Percentiles rank a stretch among this genome's conserved stretches.
Conservation (phyloP, 495 filamentous ascomycete species). For the Monascus purpureus region DNA sequence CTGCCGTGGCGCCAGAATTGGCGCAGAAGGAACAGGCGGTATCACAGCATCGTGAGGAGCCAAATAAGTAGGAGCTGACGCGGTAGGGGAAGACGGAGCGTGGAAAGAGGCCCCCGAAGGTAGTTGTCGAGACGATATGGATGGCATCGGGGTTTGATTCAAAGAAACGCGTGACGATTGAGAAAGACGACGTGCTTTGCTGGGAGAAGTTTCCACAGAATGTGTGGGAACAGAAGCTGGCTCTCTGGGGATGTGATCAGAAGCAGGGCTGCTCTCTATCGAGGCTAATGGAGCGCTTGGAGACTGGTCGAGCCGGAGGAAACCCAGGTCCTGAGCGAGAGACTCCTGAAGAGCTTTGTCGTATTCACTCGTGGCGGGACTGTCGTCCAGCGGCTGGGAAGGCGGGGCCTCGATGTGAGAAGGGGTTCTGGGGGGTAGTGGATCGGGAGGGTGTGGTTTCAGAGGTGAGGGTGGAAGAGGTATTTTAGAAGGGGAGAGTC, state of each 20-base stretch:
- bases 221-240: constrained; percentile 3
- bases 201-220: constrained; percentile 35
- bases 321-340: constrained; percentile 44
- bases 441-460: constrained; percentile 21
- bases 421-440: constrained; percentile 30
- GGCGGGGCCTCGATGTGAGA: constrained; percentile 22
- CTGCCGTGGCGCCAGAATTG: not conserved
- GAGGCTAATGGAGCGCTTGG: constrained; percentile 7
- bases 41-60: no score
- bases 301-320: constrained; percentile 21
- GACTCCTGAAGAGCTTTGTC: constrained; percentile 45
- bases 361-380: constrained; percentile 38
- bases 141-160: constrained; percentile 4
- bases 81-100: not conserved
- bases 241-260: constrained; percentile 17
- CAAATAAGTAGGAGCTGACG: no score
- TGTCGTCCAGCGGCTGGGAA: constrained; percentile 15
- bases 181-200: constrained; percentile 24
- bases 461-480: constrained; percentile 40
- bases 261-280: constrained; percentile 5
- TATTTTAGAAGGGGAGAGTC: constrained; percentile 45
- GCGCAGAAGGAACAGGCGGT: not conserved
- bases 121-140: not conserved
- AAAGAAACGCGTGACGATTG: not conserved
- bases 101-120: not conserved